Conservation (phyloP, 1,284 basidiomycete genomes). For the Cutaneotrichosporon dermatis region DNA sequence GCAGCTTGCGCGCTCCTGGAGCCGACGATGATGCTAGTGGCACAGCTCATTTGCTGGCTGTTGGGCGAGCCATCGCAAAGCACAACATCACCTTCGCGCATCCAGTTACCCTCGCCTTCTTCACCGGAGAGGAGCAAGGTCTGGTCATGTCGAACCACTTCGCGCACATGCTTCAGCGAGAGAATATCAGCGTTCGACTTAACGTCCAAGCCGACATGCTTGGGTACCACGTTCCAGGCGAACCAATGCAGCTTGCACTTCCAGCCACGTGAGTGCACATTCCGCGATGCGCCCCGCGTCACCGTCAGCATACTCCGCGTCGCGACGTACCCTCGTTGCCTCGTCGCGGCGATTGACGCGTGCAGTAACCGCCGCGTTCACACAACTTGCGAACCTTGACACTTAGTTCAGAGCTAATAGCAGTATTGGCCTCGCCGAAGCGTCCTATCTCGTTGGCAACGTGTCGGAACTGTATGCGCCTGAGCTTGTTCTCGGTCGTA, state of each 20-base stretch:
- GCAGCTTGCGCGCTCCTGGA: conserved; percentile 65
- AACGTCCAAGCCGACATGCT: conserved; percentile 89
- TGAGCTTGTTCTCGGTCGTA: conserved; percentile 71
- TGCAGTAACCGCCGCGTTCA: too few species aligned
- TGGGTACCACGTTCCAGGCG: conserved; percentile 64
- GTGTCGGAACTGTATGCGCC: conserved; percentile 67
- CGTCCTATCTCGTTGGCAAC: conserved; percentile 66
- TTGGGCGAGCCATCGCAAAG: conserved; percentile 64
- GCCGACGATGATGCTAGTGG: conserved; percentile 68
- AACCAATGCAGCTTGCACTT: conserved; percentile 73
- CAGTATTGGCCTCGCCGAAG: conserved; percentile 73
- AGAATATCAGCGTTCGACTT: conserved; percentile 63
- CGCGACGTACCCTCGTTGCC: too few species aligned
- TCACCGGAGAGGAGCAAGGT: conserved; percentile 53
- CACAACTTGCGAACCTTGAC: too few species aligned
- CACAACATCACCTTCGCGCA: conserved; percentile 55
- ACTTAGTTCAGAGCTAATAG: conserved; percentile 4
- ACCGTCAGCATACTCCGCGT: too few species aligned
- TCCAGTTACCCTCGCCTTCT: conserved; percentile 47
- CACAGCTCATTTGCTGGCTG: conserved; percentile 63
- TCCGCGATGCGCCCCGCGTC: not conserved
- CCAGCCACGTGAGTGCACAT: conserved; percentile 49
- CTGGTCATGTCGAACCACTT: conserved; percentile 49
- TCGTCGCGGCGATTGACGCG: too few species aligned
- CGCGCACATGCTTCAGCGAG: conserved; percentile 37